phyloP scores from a whole-genome alignment of 768 basidiomycete genomes.

The Amanita rubescens region DNA sequence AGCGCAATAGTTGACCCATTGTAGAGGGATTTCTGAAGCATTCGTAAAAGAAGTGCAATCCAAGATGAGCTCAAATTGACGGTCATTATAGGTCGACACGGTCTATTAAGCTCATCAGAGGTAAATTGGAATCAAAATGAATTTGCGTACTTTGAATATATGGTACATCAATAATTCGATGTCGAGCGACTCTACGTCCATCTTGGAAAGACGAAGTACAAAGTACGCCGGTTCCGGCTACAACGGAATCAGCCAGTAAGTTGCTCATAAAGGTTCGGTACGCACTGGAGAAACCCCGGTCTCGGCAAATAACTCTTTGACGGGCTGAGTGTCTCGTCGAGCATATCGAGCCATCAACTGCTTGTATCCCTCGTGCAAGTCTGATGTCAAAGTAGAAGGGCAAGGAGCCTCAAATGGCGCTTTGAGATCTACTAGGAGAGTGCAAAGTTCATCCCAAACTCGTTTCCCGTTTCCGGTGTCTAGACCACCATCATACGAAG shows the following conservation, averaged over 20 bases:
- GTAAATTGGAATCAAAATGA: neutral
- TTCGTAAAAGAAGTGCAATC: conserved; percentile 78
- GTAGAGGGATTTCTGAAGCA: conserved; percentile 70
- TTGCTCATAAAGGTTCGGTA: neutral
- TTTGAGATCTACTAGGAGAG: conserved; percentile 72
- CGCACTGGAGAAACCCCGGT: conserved; percentile 40
- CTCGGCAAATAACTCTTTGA: conserved; percentile 61
- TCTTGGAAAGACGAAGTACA: conserved; percentile 54
- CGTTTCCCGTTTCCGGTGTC: conserved; percentile 60
- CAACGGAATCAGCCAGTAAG: conserved; percentile 4
- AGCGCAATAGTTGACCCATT: conserved; percentile 73
- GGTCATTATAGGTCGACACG: conserved; percentile 37
- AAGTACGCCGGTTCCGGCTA: conserved; percentile 49
- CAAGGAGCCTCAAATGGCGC: conserved; percentile 60
- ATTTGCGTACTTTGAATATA: conserved; percentile 55
- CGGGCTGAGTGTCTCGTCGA: conserved; percentile 51
- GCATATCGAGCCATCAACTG: conserved; percentile 61
- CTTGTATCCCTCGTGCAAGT: conserved; percentile 55
- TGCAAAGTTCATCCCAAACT: conserved; percentile 80
- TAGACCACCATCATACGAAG: conserved; percentile 47
- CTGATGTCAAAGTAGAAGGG: conserved; percentile 39
- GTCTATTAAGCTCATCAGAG: conserved; percentile 32
- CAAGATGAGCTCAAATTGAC: conserved; percentile 62
- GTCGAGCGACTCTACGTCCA: conserved; percentile 76
- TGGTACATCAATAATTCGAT: conserved; percentile 73